Evolutionary conservation across 2,329 filamentous ascomycete species (phyloP).

Genomic region (Trichoderma breve): DNA sequence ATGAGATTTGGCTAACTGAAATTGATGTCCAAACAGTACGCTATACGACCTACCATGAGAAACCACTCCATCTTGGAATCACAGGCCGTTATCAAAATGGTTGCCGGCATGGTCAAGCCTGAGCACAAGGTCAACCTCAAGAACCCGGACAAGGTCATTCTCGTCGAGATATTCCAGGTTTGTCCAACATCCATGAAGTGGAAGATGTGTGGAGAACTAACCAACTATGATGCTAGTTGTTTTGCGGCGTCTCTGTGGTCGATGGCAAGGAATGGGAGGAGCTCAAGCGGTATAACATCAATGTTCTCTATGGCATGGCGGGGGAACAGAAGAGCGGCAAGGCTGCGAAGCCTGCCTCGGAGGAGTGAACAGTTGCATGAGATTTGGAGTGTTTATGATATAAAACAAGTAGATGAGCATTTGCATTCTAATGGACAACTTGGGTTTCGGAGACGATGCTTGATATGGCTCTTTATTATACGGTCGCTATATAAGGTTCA

Average conservation of each 20-base stretch:
- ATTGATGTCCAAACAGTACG: slow-evolving; percentile 59
- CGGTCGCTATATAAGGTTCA: background rate
- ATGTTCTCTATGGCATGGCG: slow-evolving; percentile 61
- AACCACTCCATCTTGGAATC: slow-evolving; percentile 69
- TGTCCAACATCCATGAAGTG: slow-evolving; percentile 11
- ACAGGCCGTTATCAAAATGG: slow-evolving; percentile 66
- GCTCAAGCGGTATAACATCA: slow-evolving; percentile 74
- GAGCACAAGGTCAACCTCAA: slow-evolving; percentile 75
- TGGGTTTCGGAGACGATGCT: background rate
- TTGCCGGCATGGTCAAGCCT: slow-evolving; percentile 63
- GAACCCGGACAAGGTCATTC: slow-evolving; percentile 72
- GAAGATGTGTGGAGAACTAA: background rate
- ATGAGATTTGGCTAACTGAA: background rate
- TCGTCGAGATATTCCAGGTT: slow-evolving; percentile 81
- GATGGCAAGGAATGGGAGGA: slow-evolving; percentile 66
- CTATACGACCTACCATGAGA: slow-evolving; percentile 76
- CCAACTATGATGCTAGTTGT: slow-evolving; percentile 49
- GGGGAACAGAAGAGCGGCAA: slow-evolving; percentile 20
- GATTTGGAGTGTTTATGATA: no score
- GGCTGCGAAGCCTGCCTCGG: background rate
- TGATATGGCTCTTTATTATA: background rate
- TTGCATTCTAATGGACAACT: background rate
- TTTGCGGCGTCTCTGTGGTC: slow-evolving; percentile 78
- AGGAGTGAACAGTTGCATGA: background rate
- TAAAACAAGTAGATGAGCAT: background rate